A percentile compares a stretch with the other conserved stretches of the same genome.
phyloP scores from a whole-genome alignment of 306 rosid species.

The Vigna reflexopilosa region DNA sequence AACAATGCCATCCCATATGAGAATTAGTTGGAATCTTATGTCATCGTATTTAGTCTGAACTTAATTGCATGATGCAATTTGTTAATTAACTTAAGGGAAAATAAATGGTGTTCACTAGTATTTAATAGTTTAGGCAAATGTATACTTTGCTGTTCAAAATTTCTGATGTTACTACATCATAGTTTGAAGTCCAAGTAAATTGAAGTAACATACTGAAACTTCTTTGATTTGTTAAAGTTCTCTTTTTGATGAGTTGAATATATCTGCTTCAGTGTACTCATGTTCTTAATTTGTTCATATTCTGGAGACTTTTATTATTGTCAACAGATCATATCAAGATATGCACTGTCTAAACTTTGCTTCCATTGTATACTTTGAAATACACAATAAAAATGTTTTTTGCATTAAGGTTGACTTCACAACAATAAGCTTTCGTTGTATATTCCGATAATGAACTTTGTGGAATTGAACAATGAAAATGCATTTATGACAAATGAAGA shows the following conservation, averaged over 20 bases:
- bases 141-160: conserved; percentile 25
- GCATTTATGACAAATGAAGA: too few relatives aligned
- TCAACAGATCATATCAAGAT: too few relatives aligned
- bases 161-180: neutral
- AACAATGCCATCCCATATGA: conserved; percentile 93
- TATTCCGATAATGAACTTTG: too few relatives aligned
- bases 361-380: too few relatives aligned
- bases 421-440: too few relatives aligned
- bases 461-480: too few relatives aligned
- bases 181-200: neutral
- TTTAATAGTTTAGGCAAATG: neutral
- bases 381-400: too few relatives aligned
- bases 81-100: conserved; percentile 11
- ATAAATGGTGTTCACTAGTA: conserved; percentile 23
- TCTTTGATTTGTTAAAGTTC: neutral
- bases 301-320: neutral
- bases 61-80: neutral
- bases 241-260: neutral
- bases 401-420: too few relatives aligned
- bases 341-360: too few relatives aligned
- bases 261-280: neutral
- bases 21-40: conserved; percentile 98
- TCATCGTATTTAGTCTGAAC: conserved; percentile 81
- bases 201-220: neutral
- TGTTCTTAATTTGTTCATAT: neutral